Percentiles rank a stretch among this genome's conserved stretches.
Conservation (phyloP, 768 basidiomycete species). For the Tricholoma bakamatsutake region DNA sequence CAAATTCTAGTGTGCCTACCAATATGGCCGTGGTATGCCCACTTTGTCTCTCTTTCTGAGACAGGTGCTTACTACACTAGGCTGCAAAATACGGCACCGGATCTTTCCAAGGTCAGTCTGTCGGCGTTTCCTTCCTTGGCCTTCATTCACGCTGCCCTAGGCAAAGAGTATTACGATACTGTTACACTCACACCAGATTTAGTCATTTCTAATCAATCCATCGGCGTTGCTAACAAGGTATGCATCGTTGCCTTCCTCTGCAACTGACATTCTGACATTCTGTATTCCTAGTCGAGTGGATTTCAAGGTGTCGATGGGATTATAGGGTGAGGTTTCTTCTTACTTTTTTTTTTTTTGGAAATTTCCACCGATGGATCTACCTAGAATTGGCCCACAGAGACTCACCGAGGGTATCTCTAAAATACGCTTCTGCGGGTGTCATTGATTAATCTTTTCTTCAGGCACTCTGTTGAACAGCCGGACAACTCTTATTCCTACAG, state of each 20-base stretch:
- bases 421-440: neutral
- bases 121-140: neutral
- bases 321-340: conserved; percentile 42
- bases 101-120: conserved; percentile 42
- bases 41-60: neutral
- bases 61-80: conserved; percentile 20
- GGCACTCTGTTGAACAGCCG: conserved; percentile 29
- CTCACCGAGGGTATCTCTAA: conserved; percentile 39
- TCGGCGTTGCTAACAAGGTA: conserved; percentile 49
- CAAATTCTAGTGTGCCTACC: conserved; percentile 45
- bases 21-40: conserved; percentile 39
- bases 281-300: conserved; percentile 28
- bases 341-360: neutral
- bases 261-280: neutral
- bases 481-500: conserved; percentile 10
- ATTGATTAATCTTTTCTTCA: conserved; percentile 2
- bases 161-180: conserved; percentile 43
- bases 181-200: conserved; percentile 48
- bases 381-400: conserved; percentile 53
- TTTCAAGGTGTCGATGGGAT: conserved; percentile 57
- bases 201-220: conserved; percentile 49
- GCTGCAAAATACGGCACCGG: conserved; percentile 57
- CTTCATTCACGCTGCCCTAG: too few species aligned
- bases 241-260: neutral
- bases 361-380: neutral